These are phyloP conservation scores for Leptomonas pyrrhocoris DNA, from an alignment of 208 protist genomes.

Conservation along the genomic window DNA sequence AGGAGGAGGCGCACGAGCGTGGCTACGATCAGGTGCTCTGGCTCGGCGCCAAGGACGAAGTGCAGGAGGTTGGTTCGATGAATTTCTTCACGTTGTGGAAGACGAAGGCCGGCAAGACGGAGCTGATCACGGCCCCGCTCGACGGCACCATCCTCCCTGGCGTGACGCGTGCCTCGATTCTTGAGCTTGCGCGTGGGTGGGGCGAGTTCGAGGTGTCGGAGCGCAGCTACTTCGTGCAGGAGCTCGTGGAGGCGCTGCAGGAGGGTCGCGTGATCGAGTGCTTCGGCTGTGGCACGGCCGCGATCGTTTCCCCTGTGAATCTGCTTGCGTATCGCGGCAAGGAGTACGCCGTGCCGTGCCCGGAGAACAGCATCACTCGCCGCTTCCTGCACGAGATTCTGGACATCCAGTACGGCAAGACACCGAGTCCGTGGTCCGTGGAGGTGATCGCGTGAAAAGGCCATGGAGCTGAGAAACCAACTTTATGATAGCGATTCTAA, in stretches of 20 bases:
- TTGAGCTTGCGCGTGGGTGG: slow-evolving; percentile 83
- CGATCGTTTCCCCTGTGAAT: slow-evolving; percentile 94
- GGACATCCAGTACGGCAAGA: slow-evolving; percentile 75
- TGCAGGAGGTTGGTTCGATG: slow-evolving; percentile 98
- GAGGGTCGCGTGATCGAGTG: slow-evolving; percentile 91
- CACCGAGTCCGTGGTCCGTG: slow-evolving; percentile 52
- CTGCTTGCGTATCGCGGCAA: slow-evolving; percentile 82
- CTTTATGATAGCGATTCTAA: neutral
- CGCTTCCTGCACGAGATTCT: slow-evolving; percentile 61
- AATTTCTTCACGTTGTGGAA: slow-evolving; percentile 97
- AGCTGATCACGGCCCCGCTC: slow-evolving; percentile 95
- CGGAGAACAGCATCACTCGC: slow-evolving; percentile 48
- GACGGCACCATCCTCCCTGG: slow-evolving; percentile 96
- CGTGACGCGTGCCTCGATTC: slow-evolving; percentile 96
- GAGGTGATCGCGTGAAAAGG: slow-evolving; percentile 26
- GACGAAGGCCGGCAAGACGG: slow-evolving; percentile 62
- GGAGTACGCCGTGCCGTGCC: slow-evolving; percentile 61
- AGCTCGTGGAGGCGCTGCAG: slow-evolving; percentile 85
- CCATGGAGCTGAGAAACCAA: neutral
- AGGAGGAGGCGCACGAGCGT: slow-evolving; percentile 82
- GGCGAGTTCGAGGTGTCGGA: slow-evolving; percentile 91
- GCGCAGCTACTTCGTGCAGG: slow-evolving; percentile 76
- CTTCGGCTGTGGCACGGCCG: slow-evolving; percentile 97
- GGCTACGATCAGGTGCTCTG: slow-evolving; percentile 98
- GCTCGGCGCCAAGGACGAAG: slow-evolving; percentile 91